Evolutionary conservation across 805 yeast species (phyloP), one percentile per base, ranked within the genome.

Genomic region (Grigorovia yakushimaensis): DNA sequence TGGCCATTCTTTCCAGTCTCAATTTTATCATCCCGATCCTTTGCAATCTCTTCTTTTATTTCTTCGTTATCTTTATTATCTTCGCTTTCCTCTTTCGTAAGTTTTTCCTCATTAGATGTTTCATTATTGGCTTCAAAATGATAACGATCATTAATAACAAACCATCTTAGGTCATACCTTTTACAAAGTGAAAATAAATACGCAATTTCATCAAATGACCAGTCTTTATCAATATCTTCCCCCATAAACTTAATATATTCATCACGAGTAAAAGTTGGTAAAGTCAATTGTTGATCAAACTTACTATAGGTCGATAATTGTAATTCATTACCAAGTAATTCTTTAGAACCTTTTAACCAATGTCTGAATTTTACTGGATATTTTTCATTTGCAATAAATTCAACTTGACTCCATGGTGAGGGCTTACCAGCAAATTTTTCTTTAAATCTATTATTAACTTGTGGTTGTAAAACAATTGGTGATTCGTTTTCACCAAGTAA

Each of bases 401-500:
- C 67, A 18, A 75, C 74, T 65, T 78, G 71, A 1, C 78, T 74
- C 99, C 99, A 93, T 0, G 96, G 88, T 0, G 93, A 75, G 0
- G 87, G 83, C 51, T 79, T 82, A 18, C 76, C 72, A 40, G 69
- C 68, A 45, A 86, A 72, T 54, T 79, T 75, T 49, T 81, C 86
- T 52, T 82, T 83, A 59, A 81, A 81, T 52, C 78, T 67, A 23
- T 60, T 68, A n/a, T 68, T 65, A 3, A 33, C 3, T 45, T 70
- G 71, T 2, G 57, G 53, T 45, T 72, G 71, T n/a, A 75, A 76
- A n/a, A 74, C 75, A 7, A 76, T 77, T 0, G 98, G 89, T 1
- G 98, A 96, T 1, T 95, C 80, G 63, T 88, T 88, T 38, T 93
- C 89, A 5, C 99, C 98, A 39, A 93, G 70, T 46, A 94, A 73